Percentiles rank a stretch among this genome's conserved stretches.
Evolutionary conservation across 805 yeast genomes (phyloP).

Genomic region (Metschnikowia dekortorum): DNA sequence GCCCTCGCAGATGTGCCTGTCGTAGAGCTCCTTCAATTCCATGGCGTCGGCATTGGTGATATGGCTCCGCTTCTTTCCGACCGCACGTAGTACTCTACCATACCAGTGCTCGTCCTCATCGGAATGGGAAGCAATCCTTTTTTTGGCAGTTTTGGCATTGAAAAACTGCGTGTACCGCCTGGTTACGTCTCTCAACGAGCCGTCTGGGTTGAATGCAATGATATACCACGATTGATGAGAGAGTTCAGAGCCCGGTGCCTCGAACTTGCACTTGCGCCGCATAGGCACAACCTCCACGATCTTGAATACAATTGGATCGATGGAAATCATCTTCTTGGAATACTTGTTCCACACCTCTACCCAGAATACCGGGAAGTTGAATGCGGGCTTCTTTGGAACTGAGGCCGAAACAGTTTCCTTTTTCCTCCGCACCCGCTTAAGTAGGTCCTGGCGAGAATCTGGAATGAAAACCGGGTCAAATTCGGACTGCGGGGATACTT

Average conservation of each 20-base stretch:
- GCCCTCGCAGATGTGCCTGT: constrained; percentile 69
- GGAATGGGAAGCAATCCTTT: constrained; percentile 57
- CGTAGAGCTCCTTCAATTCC: constrained; percentile 58
- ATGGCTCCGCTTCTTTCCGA: constrained; percentile 20
- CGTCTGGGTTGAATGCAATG: constrained; percentile 65
- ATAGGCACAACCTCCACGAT: constrained; percentile 58
- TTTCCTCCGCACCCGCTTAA: constrained; percentile 4
- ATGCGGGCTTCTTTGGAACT: constrained; percentile 5
- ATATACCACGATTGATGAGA: constrained; percentile 67
- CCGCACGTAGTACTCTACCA: constrained; percentile 36
- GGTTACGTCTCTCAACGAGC: constrained; percentile 76
- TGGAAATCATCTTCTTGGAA: constrained; percentile 70
- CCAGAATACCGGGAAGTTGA: constrained; percentile 77
- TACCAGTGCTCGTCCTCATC: constrained; percentile 61
- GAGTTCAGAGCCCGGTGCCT: constrained; percentile 63
- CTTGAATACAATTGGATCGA: constrained; percentile 71
- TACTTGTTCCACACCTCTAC: constrained; percentile 87
- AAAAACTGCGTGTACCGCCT: constrained; percentile 68
- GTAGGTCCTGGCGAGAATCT: constrained; percentile 12
- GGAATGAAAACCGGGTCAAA: constrained; percentile 20
- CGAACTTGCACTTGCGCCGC: constrained; percentile 52
- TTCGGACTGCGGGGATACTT: constrained; percentile 9
- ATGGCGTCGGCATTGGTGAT: constrained; percentile 41
- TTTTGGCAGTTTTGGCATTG: constrained; percentile 72
- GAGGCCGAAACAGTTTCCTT: background rate